These are phyloP conservation scores for Powellomyces hirtus DNA, from an alignment of 192 early-diverging fungal species.

Conservation along the genomic window DNA sequence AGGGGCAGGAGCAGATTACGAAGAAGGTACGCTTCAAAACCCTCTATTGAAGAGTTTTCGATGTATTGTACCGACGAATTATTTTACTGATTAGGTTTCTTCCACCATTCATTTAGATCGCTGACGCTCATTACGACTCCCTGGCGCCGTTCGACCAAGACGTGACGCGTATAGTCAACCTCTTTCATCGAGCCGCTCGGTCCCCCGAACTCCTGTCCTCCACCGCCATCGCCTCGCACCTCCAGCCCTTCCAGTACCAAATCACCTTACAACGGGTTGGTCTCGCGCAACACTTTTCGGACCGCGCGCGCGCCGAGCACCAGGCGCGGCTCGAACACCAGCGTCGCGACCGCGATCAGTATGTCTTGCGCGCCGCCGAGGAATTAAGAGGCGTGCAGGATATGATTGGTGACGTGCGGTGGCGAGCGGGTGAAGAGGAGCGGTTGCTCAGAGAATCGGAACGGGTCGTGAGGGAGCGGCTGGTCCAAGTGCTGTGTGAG, in stretches of 20 bases:
- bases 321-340: neutral
- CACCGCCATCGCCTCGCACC: neutral
- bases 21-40: slow-evolving; percentile 2
- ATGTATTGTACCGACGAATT: no score
- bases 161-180: neutral
- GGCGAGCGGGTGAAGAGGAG: slow-evolving; percentile 3
- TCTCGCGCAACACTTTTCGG: neutral
- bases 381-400: slow-evolving; percentile 11
- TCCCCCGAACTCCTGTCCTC: slow-evolving; percentile 4
- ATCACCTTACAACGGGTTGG: neutral
- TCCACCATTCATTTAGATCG: slow-evolving; percentile 4
- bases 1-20: neutral
- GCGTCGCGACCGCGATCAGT: neutral
- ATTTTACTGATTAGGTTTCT: no score
- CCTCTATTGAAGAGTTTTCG: neutral
- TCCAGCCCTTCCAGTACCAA: neutral
- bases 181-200: slow-evolving; percentile 4
- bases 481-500: neutral
- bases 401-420: neutral
- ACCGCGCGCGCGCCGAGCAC: neutral
- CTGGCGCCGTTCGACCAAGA: slow-evolving; percentile 7
- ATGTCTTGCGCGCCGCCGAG: slow-evolving; percentile 6
- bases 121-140: neutral
- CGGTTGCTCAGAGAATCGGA: neutral
- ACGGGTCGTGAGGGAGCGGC: slow-evolving; percentile 2